Conservation (phyloP, 345 rosid species). For the Citrus maxima region DNA sequence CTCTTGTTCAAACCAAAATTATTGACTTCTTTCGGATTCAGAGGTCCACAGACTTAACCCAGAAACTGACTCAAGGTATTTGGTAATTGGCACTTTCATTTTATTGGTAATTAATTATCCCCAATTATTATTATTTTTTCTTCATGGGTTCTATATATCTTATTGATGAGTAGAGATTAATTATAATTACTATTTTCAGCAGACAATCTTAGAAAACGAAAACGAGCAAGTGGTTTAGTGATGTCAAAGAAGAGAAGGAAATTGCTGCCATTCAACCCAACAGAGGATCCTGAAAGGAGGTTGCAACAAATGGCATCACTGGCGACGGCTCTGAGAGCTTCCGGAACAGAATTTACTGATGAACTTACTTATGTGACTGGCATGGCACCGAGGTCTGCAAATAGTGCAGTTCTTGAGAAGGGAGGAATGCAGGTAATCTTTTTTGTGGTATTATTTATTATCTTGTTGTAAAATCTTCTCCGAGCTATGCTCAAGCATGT, state of each 20-base stretch:
- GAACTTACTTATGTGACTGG: conserved; percentile 62
- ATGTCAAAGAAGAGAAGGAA: conserved; percentile 75
- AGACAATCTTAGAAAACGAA: conserved; percentile 56
- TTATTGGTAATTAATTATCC: neutral
- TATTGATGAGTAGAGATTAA: neutral
- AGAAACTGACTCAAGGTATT: conserved; percentile 31
- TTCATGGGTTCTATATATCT: neutral
- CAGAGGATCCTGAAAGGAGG: conserved; percentile 55
- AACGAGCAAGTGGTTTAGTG: conserved; percentile 49
- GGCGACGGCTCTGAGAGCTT: conserved; percentile 75
- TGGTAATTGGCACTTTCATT: neutral
- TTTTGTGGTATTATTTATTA: too few species aligned
- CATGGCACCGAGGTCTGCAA: conserved; percentile 70
- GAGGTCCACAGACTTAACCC: conserved; percentile 26
- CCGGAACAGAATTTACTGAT: conserved; percentile 57
- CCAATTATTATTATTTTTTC: neutral
- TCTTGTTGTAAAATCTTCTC: too few species aligned
- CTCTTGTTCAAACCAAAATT: conserved; percentile 78
- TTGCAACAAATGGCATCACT: conserved; percentile 88
- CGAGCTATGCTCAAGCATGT: neutral
- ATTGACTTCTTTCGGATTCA: conserved; percentile 81
- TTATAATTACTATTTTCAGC: neutral
- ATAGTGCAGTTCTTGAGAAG: conserved; percentile 60
- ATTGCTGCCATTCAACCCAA: conserved; percentile 65
- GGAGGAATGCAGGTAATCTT: conserved; percentile 88